A percentile compares a stretch with the other conserved stretches of the same genome.
These are phyloP conservation scores for Pichia manshurica DNA, from an alignment of 805 yeast species.

Conservation along the genomic window DNA sequence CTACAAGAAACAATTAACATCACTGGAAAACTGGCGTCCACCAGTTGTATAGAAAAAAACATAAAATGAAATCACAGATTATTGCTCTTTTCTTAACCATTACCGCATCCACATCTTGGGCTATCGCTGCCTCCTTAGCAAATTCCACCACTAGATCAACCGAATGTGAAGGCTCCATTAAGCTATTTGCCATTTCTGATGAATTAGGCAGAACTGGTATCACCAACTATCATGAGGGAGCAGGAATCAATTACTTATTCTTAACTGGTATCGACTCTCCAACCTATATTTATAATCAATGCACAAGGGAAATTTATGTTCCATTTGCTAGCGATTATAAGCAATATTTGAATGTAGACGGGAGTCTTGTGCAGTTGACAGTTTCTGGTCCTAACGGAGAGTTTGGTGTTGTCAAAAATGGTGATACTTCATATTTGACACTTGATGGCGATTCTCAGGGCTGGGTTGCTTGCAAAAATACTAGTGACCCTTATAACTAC, in stretches of 20 bases:
- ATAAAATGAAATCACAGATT: too few relatives aligned
- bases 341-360: neutral
- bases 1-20: too few relatives aligned
- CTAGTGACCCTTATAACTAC: slow-evolving; percentile 37
- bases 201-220: slow-evolving; percentile 18
- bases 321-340: neutral
- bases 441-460: slow-evolving; percentile 27
- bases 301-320: neutral
- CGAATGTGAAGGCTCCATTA: neutral
- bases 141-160: too few relatives aligned
- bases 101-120: too few relatives aligned
- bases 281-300: slow-evolving; percentile 15
- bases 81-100: too few relatives aligned
- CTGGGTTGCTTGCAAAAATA: slow-evolving; percentile 37
- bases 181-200: neutral
- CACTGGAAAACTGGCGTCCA: too few relatives aligned
- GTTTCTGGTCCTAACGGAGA: slow-evolving; percentile 7
- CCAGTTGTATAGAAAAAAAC: too few relatives aligned
- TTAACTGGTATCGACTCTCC: slow-evolving; percentile 20
- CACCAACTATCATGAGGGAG: slow-evolving; percentile 39
- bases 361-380: slow-evolving; percentile 8
- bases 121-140: too few relatives aligned
- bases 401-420: neutral
- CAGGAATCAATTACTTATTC: slow-evolving; percentile 39
- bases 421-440: neutral